A percentile compares a stretch with the other conserved stretches of the same genome.
These are phyloP conservation scores for Vanrija humicola DNA, from an alignment of 1,284 basidiomycete species.

Conservation along the genomic window DNA sequence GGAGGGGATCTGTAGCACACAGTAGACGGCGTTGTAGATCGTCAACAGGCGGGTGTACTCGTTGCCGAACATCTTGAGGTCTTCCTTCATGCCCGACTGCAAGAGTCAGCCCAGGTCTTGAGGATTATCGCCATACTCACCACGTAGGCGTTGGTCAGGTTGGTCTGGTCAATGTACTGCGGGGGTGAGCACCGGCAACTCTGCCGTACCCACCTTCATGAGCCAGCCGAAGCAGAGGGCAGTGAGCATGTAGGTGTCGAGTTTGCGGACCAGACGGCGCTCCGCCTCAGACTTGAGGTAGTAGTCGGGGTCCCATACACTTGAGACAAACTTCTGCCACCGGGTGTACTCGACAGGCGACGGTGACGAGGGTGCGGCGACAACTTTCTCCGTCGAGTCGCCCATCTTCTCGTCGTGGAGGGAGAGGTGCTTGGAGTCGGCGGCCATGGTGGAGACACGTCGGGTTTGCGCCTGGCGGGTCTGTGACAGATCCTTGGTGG, in stretches of 20 bases:
- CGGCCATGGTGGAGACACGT: no score
- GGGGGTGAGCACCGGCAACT: no score
- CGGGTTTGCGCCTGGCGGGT: no score
- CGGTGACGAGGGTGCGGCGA: no score
- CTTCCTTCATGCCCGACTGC: slow-evolving; percentile 22
- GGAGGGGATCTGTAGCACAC: slow-evolving; percentile 7
- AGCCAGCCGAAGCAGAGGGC: slow-evolving; percentile 16
- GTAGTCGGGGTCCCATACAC: slow-evolving; percentile 11
- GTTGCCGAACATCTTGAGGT: slow-evolving; percentile 24
- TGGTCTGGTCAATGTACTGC: slow-evolving; percentile 18
- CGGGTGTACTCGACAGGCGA: no score
- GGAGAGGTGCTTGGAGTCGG: no score
- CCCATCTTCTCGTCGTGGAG: no score
- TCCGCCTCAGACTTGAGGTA: slow-evolving; percentile 25
- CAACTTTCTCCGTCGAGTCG: no score
- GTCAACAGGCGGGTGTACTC: slow-evolving; percentile 22
- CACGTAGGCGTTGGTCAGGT: slow-evolving; percentile 2
- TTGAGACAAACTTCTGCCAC: not conserved
- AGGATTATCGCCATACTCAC: no score
- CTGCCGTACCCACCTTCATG: slow-evolving; percentile 5
- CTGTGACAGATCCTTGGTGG: no score
- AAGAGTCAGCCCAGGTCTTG: no score
- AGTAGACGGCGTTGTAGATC: slow-evolving; percentile 20
- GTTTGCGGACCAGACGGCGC: slow-evolving; percentile 20
- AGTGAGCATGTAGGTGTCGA: slow-evolving; percentile 21